Evolutionary conservation across 805 yeast species (phyloP).

Genomic region (Candida argentea): DNA sequence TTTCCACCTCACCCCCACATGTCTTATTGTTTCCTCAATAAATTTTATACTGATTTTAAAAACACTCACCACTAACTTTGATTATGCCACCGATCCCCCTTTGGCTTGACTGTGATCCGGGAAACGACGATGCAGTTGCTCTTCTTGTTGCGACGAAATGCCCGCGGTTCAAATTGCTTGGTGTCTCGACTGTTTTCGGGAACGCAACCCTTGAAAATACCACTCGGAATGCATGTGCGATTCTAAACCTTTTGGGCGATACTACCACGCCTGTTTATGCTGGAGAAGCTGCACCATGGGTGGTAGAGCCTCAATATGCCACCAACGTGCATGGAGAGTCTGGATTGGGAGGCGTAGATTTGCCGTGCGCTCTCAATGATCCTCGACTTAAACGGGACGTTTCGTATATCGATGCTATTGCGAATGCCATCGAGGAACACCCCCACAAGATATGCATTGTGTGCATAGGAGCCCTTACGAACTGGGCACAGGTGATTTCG

Average conservation of each 20-base stretch:
- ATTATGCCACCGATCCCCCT: conserved; percentile 36
- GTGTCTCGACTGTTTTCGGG: conserved; percentile 72
- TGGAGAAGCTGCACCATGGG: conserved; percentile 54
- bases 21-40: no score
- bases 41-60: no score
- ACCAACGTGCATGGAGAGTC: conserved; percentile 61
- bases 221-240: conserved; percentile 56
- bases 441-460: conserved; percentile 47
- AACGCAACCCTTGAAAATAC: conserved; percentile 56
- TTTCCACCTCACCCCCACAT: no score
- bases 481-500: conserved; percentile 47
- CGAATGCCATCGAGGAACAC: conserved; percentile 30
- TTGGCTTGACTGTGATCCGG: conserved; percentile 92
- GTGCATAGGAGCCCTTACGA: conserved; percentile 74
- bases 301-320: conserved; percentile 40
- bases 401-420: conserved; percentile 26
- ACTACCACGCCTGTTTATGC: conserved; percentile 51
- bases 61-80: conserved; percentile 6
- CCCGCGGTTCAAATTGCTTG: conserved; percentile 49
- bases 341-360: conserved; percentile 68
- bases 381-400: conserved; percentile 25
- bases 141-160: conserved; percentile 51
- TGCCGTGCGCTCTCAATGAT: conserved; percentile 47
- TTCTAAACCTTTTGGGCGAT: conserved; percentile 47
- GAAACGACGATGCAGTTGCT: conserved; percentile 82